Base-by-base conservation (phyloP, 306 rosid species). In the Lablab purpureus region DNA sequence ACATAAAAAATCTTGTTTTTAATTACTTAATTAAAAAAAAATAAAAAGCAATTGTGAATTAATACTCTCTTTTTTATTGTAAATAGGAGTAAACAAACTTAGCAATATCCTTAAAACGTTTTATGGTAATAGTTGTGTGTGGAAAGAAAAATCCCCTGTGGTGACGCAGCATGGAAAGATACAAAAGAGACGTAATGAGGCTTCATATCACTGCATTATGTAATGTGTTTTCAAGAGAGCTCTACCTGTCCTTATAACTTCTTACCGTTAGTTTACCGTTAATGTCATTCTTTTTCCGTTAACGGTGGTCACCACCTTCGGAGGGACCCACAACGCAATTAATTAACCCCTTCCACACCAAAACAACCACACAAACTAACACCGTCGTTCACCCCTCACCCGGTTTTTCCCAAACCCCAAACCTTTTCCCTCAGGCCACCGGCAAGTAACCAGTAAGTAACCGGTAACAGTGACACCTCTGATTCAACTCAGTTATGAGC, bases 401-500 rank as follows among this genome's bases (percentile, higher is more conserved):
- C 71, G 36, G 9, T 32, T 34, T 65, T 37, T 5, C 50, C 65
- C 47, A 12, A 49, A 71, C 49, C 37, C 36, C 47, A 22, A 63
- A 62, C 50, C 63, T 75, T 76, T 73, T 76, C 23, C 7, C 34
- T 1, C 73, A 63, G 65, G 63, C 19, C 56, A 67, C 36, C 73
- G 37, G 22, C 34, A 28, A 45, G 43, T 56, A 7, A 19, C 47
- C 2, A 18, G 1, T 27, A 6, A 59, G 37, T 41, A 4, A 46
- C 74, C 55, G 34, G 28, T 54, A 54, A 54, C 60, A 3, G 51
- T 54, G 62, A 60, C 70, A 9, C 10, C 54, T 67, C 22, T 70
- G 63, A 78, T 79, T 79, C 77, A 69, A 15, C 82, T 79, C 71
- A 45, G 60, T 77, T 50, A 77, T 54, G 75, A 18, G 0, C 59